Conservation (phyloP, 129 eudicot species). For the carrot (Daucus carota) region DNA sequence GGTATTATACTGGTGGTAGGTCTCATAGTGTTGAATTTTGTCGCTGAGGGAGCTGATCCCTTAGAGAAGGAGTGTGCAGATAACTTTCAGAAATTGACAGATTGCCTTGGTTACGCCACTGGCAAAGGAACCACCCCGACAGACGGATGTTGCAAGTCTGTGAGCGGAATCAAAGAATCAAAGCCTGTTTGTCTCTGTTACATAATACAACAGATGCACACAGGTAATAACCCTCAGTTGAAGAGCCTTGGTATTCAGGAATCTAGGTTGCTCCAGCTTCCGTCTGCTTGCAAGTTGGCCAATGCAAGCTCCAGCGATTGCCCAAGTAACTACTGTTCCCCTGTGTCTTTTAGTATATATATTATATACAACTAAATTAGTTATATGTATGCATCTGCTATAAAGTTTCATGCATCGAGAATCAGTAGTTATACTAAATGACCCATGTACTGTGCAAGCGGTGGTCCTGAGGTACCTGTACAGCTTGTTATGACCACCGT, state of each 20-base stretch:
- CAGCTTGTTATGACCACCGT: too few relatives aligned
- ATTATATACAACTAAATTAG: not conserved
- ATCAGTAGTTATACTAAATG: not conserved
- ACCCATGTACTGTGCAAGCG: not conserved
- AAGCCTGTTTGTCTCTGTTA: conserved; percentile 43
- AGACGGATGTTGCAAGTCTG: conserved; percentile 36
- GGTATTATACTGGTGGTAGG: not conserved
- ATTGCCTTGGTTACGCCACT: conserved; percentile 36
- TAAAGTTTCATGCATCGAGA: not conserved
- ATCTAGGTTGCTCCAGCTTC: conserved; percentile 38
- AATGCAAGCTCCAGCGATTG: conserved; percentile 37
- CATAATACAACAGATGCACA: conserved; percentile 42
- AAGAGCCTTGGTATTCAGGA: conserved; percentile 36
- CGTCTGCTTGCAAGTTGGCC: conserved; percentile 40
- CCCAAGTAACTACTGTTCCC: conserved; percentile 29
- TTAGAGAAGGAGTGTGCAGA: conserved; percentile 18
- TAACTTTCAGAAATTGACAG: conserved; percentile 28
- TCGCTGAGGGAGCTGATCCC: conserved; percentile 7
- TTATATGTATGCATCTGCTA: not conserved
- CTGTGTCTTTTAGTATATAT: not conserved
- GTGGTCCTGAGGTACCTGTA: too few relatives aligned
- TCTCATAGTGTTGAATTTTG: not conserved
- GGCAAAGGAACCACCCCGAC: conserved; percentile 32
- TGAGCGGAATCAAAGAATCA: conserved; percentile 15
- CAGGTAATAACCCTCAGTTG: conserved; percentile 31